Percentiles rank a stretch among this genome's conserved stretches.
phyloP scores from a whole-genome alignment of 2,329 filamentous ascomycete species.

The Neoarthrinium moseri region DNA sequence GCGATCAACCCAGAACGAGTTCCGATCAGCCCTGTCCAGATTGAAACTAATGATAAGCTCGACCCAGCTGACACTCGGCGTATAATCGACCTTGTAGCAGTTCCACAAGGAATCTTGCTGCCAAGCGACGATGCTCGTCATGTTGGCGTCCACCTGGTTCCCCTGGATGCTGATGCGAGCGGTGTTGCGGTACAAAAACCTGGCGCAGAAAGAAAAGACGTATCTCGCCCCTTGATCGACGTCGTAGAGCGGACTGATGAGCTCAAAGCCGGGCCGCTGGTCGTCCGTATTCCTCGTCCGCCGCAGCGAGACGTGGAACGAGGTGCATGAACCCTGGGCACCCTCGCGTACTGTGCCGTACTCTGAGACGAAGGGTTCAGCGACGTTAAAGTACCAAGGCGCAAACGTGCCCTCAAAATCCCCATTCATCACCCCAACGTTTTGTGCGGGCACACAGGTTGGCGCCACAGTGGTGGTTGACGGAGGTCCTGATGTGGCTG shows the following conservation, averaged over 20 bases:
- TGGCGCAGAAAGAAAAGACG: background rate
- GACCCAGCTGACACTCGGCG: background rate
- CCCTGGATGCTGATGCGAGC: background rate
- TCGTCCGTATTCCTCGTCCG: background rate
- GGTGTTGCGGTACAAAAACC: background rate
- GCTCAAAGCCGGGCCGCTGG: background rate
- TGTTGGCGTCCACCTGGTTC: background rate
- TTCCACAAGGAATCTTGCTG: background rate
- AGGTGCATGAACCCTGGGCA: background rate
- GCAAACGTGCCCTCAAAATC: slow-evolving; percentile 3
- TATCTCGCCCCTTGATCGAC: background rate
- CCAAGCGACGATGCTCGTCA: slow-evolving; percentile 4
- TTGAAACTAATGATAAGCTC: slow-evolving; percentile 1
- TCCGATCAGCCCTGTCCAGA: slow-evolving; percentile 4
- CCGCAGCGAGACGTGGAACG: slow-evolving; percentile 1
- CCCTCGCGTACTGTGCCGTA: background rate
- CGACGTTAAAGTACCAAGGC: background rate
- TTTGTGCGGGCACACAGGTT: background rate
- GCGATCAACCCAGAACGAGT: slow-evolving; percentile 10
- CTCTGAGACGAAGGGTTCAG: background rate
- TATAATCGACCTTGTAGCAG: background rate
- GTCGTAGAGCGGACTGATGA: slow-evolving; percentile 1
- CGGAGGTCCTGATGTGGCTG: background rate
- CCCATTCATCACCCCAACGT: slow-evolving; percentile 2
- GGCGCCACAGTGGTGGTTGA: background rate